Conservation (phyloP, 176 grass and related monocot genomes). For the Urochloa ruziziensis region DNA sequence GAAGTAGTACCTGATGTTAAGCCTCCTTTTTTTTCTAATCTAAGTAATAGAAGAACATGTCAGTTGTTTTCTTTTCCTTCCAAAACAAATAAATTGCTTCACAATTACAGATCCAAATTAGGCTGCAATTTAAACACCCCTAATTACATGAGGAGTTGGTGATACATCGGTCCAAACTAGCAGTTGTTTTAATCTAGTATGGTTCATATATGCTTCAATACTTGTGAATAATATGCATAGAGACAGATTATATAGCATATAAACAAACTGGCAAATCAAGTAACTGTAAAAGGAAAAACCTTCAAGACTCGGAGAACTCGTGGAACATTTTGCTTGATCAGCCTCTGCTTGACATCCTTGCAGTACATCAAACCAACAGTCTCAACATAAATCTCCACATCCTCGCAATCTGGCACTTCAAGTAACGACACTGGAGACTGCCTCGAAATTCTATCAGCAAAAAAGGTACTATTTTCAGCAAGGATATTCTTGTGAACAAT, state of each 20-base stretch:
- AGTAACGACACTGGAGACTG: slow-evolving; percentile 56
- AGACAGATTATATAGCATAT: not conserved
- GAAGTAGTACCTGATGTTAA: not conserved
- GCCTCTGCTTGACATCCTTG: slow-evolving; percentile 76
- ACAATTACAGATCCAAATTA: not conserved
- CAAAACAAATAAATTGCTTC: not conserved
- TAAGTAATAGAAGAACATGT: not conserved
- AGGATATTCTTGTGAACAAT: slow-evolving; percentile 75
- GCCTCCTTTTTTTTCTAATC: not conserved
- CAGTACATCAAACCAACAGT: slow-evolving; percentile 91
- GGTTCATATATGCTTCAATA: not conserved
- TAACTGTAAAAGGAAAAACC: slow-evolving; percentile 37
- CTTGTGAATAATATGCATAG: not conserved
- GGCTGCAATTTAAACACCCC: not conserved
- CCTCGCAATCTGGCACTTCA: slow-evolving; percentile 75
- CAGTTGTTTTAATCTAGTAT: not conserved
- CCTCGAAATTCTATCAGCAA: slow-evolving; percentile 59
- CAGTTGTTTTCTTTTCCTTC: not conserved
- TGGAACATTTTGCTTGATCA: slow-evolving; percentile 84
- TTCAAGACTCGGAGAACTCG: slow-evolving; percentile 76
- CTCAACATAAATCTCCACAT: slow-evolving; percentile 87
- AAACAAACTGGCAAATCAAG: not conserved
- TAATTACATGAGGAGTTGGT: not conserved
- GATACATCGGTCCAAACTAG: not conserved
- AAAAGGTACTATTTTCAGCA: slow-evolving; percentile 67